Evolutionary conservation across 768 basidiomycete species (phyloP).

Genomic region (Mycena crocata): DNA sequence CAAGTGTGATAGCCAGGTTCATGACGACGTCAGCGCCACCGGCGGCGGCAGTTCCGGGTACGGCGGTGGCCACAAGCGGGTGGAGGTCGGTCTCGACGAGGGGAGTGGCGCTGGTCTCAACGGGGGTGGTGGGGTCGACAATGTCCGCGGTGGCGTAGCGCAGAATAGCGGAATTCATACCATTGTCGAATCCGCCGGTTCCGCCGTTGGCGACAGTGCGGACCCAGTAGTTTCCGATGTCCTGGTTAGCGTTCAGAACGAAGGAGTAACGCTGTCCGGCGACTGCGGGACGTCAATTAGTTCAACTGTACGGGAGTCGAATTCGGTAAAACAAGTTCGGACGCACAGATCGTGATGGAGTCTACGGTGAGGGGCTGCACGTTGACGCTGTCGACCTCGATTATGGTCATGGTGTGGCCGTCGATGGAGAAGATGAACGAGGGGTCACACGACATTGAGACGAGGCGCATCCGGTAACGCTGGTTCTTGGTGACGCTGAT

Average conservation of each 20-base stretch:
- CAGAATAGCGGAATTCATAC: conserved; percentile 54
- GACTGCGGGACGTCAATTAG: no score
- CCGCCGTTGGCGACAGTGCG: conserved; percentile 32
- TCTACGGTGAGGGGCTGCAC: conserved; percentile 57
- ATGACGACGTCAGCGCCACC: no score
- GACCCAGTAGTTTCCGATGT: conserved; percentile 56
- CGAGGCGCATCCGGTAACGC: conserved; percentile 45
- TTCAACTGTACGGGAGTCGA: no score
- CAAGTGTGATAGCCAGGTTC: conserved; percentile 35
- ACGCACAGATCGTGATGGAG: conserved; percentile 54
- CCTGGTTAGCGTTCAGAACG: conserved; percentile 52
- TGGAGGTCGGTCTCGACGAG: no score
- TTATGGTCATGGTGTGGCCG: conserved; percentile 60
- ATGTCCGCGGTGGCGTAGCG: conserved; percentile 49
- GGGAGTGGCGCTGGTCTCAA: conserved; percentile 23
- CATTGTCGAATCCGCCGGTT: conserved; percentile 35
- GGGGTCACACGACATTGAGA: conserved; percentile 30
- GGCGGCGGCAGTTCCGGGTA: no score
- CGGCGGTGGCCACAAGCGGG: no score
- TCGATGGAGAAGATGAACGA: conserved; percentile 59
- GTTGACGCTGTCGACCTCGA: conserved; percentile 63
- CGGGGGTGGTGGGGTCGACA: conserved; percentile 43
- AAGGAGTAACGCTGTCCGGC: conserved; percentile 51
- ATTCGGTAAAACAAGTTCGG: no score
- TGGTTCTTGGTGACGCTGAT: conserved; percentile 46